These are phyloP conservation scores for Pseudonitzschia multistriata DNA, from an alignment of 108 stramenopile genomes.

Conservation along the genomic window DNA sequence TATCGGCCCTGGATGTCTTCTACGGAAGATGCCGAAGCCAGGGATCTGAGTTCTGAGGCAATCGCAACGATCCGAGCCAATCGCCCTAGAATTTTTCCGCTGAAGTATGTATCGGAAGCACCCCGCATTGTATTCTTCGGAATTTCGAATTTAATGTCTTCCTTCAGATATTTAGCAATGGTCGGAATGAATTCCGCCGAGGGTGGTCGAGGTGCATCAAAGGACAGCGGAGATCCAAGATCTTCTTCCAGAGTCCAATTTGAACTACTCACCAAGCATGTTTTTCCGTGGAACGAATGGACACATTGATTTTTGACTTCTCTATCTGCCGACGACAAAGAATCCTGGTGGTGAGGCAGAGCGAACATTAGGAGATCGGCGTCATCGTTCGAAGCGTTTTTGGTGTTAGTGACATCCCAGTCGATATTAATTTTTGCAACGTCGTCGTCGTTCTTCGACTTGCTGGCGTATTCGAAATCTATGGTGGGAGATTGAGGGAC, in stretches of 20 bases:
- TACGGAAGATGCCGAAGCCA: slow-evolving; percentile 14
- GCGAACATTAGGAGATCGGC: slow-evolving; percentile 62
- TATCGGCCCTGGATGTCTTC: slow-evolving; percentile 29
- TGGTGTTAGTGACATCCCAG: slow-evolving; percentile 13
- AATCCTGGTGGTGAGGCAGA: slow-evolving; percentile 55
- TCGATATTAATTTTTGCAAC: slow-evolving; percentile 13
- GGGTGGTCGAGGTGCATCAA: slow-evolving; percentile 56
- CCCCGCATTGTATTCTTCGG: slow-evolving; percentile 70
- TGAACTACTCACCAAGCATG: slow-evolving; percentile 30
- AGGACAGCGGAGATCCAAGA: slow-evolving; percentile 37
- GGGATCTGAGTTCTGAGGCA: slow-evolving; percentile 50
- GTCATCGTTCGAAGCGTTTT: neutral
- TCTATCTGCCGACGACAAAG: slow-evolving; percentile 18
- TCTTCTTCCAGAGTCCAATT: slow-evolving; percentile 28
- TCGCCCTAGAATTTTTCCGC: slow-evolving; percentile 83
- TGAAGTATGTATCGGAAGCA: slow-evolving; percentile 91
- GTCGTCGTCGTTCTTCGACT: slow-evolving; percentile 31
- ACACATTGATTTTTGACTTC: slow-evolving; percentile 18
- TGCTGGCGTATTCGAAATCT: slow-evolving; percentile 28
- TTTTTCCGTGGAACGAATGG: slow-evolving; percentile 26
- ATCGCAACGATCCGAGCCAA: slow-evolving; percentile 76
- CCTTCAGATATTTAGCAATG: slow-evolving; percentile 41
- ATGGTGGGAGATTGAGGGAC: slow-evolving; percentile 45
- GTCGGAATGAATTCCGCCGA: slow-evolving; percentile 15
- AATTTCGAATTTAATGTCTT: slow-evolving; percentile 54